Conservation (phyloP, 148 eudicot species). For the Chenopodium berlandieri region DNA sequence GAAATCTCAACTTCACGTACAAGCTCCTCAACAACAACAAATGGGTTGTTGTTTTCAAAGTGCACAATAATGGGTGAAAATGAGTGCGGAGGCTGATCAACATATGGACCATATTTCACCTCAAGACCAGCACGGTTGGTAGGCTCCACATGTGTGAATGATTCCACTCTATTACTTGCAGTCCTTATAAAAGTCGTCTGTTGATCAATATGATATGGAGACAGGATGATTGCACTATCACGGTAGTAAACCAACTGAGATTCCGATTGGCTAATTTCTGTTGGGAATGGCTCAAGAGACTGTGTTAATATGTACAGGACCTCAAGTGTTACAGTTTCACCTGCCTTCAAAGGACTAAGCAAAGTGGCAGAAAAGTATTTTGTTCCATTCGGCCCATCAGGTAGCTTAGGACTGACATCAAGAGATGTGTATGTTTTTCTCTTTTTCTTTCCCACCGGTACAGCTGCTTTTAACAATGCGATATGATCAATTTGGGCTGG, state of each 20-base stretch:
- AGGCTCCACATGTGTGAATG: constrained; percentile 79
- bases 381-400: constrained; percentile 76
- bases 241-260: constrained; percentile 90
- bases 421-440: constrained; percentile 63
- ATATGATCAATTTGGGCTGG: constrained; percentile 65
- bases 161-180: constrained; percentile 76
- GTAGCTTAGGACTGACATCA: constrained; percentile 71
- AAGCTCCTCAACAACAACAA: constrained; percentile 97
- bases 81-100: constrained; percentile 54
- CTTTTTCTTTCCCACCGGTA: constrained; percentile 66
- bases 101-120: constrained; percentile 89
- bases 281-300: constrained; percentile 94
- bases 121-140: constrained; percentile 61
- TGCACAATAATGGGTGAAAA: constrained; percentile 74
- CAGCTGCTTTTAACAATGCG: constrained; percentile 66
- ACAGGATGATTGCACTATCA: constrained; percentile 82
- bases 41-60: constrained; percentile 88
- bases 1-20: constrained; percentile 91
- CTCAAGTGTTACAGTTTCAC: constrained; percentile 68
- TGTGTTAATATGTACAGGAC: constrained; percentile 71
- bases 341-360: constrained; percentile 48
- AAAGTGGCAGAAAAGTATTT: constrained; percentile 58
- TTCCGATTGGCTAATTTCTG: constrained; percentile 87
- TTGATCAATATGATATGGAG: constrained; percentile 71
- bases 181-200: constrained; percentile 73